Evolutionary conservation across 331 rosid genomes (phyloP), one percentile per base, ranked within the genome.

Genomic region (Malus hybrid): DNA sequence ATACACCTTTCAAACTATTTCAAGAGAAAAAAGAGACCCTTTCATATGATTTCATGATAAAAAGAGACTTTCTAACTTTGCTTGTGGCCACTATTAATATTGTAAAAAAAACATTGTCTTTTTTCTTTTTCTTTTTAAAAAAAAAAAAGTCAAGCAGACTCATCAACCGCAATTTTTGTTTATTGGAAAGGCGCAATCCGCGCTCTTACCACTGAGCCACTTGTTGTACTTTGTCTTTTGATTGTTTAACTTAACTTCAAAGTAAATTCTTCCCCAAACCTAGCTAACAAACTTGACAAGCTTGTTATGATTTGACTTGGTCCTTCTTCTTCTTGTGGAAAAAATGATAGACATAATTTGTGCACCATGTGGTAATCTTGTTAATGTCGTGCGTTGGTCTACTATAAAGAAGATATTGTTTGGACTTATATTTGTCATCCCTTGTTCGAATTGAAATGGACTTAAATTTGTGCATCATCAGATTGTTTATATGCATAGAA

Each of bases 151-250:
- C 11, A 36, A 39, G 44, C 44, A 39, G 0, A 39, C 12, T 39
- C 12, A 39, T 0, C 1, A 39, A 3, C 24, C 24, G 24, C 1
- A 24, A 24, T 24, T 9, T 39, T 39, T 39, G 12, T 39, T 39
- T 39, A 39, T 9, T 9, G 1, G 0, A 2, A 1, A 39, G 12
- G 0, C 12, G 46, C 12, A 39, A 39, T 39, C 46, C 12, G 1
- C 4, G 12, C 0, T 0, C 1, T 39, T 39, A 39, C 4, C 46
- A 39, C 46, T 39, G 46, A 0, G 0, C 12, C 46, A 39, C 46
- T 39, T 39, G 12, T 0, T 39, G 1, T 39, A 9, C 0, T 39
- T 14, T 14, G 3, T 27, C 66, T 62, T 62, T 62, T 62, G 16
- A 62, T 60, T 62, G 36, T 62, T 61, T 62, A 12, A 5, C 36